Percentiles rank a stretch among this genome's conserved stretches.
phyloP scores from a whole-genome alignment of 768 basidiomycete genomes.

The Daedaleopsis sinensis region DNA sequence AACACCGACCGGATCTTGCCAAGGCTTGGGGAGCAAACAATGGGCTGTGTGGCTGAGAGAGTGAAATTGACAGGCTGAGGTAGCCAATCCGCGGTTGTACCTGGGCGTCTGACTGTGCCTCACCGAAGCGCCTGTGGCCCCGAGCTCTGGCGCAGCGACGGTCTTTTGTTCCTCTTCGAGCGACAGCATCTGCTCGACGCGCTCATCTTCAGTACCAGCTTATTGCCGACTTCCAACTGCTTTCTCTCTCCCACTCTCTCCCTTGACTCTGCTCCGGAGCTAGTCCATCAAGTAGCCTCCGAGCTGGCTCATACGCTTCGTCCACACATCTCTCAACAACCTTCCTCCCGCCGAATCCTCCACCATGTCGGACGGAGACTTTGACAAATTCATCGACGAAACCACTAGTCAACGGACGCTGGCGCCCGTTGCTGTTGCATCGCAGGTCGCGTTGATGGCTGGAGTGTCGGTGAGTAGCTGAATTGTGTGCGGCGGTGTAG shows the following conservation, averaged over 20 bases:
- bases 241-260: background rate
- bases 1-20: too few species aligned
- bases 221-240: background rate
- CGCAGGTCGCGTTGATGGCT: slow-evolving; percentile 77
- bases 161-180: slow-evolving; percentile 9
- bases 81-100: too few species aligned
- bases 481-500: background rate
- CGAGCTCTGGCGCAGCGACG: background rate
- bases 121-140: too few species aligned
- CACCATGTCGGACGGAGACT: slow-evolving; percentile 24
- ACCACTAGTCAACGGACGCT: slow-evolving; percentile 54
- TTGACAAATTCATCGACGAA: slow-evolving; percentile 30
- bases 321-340: background rate
- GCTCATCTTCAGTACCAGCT: background rate
- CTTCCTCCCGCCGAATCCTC: background rate
- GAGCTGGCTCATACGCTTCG: slow-evolving; percentile 14
- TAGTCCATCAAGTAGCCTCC: background rate
- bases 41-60: too few species aligned
- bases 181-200: background rate
- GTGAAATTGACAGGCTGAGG: too few species aligned
- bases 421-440: slow-evolving; percentile 78
- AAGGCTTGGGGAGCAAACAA: too few species aligned
- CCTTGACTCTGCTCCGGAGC: background rate
- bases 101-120: too few species aligned
- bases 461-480: slow-evolving; percentile 62